phyloP scores from a whole-genome alignment of 2,329 filamentous ascomycete species.

The Fusarium sp. region DNA sequence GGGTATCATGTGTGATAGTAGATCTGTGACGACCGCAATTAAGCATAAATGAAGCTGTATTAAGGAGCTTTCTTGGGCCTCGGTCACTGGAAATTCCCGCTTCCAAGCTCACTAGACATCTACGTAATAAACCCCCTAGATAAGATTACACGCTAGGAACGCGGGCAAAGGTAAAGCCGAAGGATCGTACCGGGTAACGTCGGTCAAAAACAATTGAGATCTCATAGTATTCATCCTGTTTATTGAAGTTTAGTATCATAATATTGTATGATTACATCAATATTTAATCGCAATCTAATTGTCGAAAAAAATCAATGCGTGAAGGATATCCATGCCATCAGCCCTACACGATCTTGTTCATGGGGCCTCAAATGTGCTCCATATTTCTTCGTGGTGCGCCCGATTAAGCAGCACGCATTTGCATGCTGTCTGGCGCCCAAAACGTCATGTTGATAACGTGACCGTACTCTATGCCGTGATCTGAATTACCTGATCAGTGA shows the following conservation, averaged over 20 bases:
- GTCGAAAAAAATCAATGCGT: fast-evolving
- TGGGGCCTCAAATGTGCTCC: background rate
- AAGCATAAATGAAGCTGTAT: background rate
- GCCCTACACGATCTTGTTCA: background rate
- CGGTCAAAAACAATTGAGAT: background rate
- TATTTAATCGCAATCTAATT: background rate
- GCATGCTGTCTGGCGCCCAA: no score
- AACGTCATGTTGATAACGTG: no score
- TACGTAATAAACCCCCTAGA: background rate
- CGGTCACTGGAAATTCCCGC: background rate
- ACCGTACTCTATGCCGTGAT: fast-evolving
- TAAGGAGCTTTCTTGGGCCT: background rate
- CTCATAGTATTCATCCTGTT: background rate
- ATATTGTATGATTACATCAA: background rate
- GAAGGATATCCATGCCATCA: background rate
- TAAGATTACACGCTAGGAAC: background rate
- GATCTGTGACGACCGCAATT: background rate
- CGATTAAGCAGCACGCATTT: no score
- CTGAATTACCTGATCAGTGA: background rate
- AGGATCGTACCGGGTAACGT: background rate
- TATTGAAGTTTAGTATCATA: background rate
- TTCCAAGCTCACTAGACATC: background rate
- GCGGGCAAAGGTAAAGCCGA: background rate
- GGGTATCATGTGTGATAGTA: background rate
- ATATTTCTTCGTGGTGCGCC: background rate